These are phyloP conservation scores for Paramecium octaurelia DNA, from an alignment of 73 alveolate genomes.

Conservation along the genomic window DNA sequence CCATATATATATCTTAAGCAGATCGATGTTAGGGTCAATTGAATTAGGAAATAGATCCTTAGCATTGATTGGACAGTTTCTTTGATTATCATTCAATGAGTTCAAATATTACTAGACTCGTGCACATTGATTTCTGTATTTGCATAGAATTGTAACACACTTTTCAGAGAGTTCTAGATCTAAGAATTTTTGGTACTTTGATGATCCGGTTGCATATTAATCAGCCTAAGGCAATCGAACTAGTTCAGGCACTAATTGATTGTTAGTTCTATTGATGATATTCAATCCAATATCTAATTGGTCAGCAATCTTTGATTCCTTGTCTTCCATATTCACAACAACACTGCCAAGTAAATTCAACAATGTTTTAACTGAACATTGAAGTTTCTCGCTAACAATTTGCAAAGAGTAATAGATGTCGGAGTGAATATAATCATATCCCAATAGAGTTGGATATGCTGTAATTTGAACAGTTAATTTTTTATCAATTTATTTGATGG, in stretches of 20 bases:
- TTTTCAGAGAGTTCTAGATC: slow-evolving; percentile 40
- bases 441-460: neutral
- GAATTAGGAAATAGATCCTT: slow-evolving; percentile 40
- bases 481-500: neutral
- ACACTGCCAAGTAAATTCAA: slow-evolving; percentile 33
- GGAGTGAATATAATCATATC: neutral
- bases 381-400: neutral
- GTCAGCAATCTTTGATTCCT: slow-evolving; percentile 21
- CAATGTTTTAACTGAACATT: neutral
- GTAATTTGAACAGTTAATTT: neutral
- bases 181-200: slow-evolving; percentile 24
- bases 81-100: neutral
- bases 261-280: slow-evolving; percentile 39
- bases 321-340: slow-evolving; percentile 1
- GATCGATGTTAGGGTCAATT: slow-evolving; percentile 43
- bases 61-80: neutral
- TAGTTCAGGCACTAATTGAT: slow-evolving; percentile 58
- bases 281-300: slow-evolving; percentile 53
- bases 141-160: neutral
- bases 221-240: slow-evolving; percentile 54
- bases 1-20: slow-evolving; percentile 53
- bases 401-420: neutral
- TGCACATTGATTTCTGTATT: slow-evolving; percentile 43
- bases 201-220: slow-evolving; percentile 18
- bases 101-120: neutral